phyloP scores from a whole-genome alignment of 371 early-diverging fungal species.

The Mucor lusitanicus region DNA sequence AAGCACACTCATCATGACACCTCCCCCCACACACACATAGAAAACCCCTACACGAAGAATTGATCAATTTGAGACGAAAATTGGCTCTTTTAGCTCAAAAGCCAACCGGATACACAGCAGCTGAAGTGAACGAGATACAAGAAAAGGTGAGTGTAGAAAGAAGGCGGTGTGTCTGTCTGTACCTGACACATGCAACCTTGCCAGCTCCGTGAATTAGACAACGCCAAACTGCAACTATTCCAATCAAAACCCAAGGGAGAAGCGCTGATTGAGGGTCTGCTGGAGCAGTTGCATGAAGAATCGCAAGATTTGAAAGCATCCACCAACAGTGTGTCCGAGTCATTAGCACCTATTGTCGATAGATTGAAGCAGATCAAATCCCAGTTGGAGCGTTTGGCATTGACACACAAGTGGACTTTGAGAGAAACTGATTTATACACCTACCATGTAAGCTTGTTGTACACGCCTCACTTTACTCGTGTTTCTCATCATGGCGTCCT shows the following conservation, averaged over 20 bases:
- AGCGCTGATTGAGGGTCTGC: constrained; percentile 78
- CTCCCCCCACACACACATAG: constrained; percentile 27
- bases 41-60: constrained; percentile 63
- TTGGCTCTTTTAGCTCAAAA: constrained; percentile 55
- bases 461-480: not conserved
- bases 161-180: not conserved
- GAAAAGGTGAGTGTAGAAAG: constrained; percentile 37
- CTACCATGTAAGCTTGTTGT: constrained; percentile 56
- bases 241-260: constrained; percentile 70
- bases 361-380: constrained; percentile 72
- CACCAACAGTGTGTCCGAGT: constrained; percentile 71
- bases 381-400: constrained; percentile 72
- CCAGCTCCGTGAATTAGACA: constrained; percentile 69
- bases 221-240: constrained; percentile 62
- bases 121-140: constrained; percentile 59
- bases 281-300: constrained; percentile 84
- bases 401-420: constrained; percentile 83
- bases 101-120: constrained; percentile 41
- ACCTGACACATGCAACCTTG: not conserved
- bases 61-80: constrained; percentile 67
- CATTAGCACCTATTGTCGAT: constrained; percentile 72
- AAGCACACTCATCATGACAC: not conserved
- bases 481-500: not conserved
- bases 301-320: constrained; percentile 78
- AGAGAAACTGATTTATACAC: constrained; percentile 83